Evolutionary conservation across 106 monocot genomes (phyloP).

Genomic region (Acanthochlamys bracteata): DNA sequence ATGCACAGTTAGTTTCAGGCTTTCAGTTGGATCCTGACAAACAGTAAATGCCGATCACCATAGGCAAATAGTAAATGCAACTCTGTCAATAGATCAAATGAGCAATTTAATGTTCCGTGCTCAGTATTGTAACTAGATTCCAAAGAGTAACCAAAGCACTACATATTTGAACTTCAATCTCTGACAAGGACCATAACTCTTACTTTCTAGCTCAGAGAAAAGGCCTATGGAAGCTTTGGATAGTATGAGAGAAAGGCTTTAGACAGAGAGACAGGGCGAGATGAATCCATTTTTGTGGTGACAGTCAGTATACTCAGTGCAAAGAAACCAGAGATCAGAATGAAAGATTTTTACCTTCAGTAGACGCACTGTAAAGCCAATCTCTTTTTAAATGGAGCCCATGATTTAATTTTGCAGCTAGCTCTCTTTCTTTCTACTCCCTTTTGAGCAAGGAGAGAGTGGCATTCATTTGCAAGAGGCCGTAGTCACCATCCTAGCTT

Average conservation of each 20-base stretch:
- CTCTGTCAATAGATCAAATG: neutral
- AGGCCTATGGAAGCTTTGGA: no score
- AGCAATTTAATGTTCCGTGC: no score
- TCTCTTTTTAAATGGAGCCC: neutral
- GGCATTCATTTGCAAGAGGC: slow-evolving; percentile 3
- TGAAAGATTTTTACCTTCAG: slow-evolving; percentile 1
- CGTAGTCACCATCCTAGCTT: slow-evolving; percentile 3
- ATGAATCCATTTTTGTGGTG: neutral
- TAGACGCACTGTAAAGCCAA: neutral
- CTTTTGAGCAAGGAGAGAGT: neutral
- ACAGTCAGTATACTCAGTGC: neutral
- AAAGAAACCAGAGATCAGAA: neutral
- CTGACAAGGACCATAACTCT: no score
- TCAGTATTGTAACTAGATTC: no score
- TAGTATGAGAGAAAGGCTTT: no score
- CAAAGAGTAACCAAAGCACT: no score
- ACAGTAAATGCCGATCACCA: neutral
- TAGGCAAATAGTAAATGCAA: neutral
- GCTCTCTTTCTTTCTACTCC: neutral
- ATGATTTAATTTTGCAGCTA: neutral
- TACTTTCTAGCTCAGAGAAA: no score
- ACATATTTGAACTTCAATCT: no score
- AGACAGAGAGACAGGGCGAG: no score
- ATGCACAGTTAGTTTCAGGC: no score
- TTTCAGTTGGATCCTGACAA: no score